A percentile compares a stretch with the other conserved stretches of the same genome.
These are phyloP conservation scores for Spizellomyces punctatus DNA, from an alignment of 192 early-diverging fungal genomes.

Conservation along the genomic window DNA sequence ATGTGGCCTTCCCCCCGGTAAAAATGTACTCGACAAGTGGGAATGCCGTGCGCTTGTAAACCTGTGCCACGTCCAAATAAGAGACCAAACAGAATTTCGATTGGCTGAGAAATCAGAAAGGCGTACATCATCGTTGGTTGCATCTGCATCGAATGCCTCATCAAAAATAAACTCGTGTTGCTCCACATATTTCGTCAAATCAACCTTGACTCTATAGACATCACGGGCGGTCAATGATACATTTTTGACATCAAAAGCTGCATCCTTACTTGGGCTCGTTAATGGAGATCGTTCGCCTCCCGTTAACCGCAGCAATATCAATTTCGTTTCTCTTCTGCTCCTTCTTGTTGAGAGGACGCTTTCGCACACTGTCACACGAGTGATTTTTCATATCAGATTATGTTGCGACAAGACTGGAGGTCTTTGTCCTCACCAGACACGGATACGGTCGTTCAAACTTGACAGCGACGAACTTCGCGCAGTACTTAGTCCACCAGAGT, in stretches of 20 bases:
- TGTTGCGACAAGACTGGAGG: too few species aligned
- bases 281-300: constrained; percentile 75
- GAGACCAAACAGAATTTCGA: neutral
- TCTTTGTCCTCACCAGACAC: constrained; percentile 59
- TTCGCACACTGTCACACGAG: constrained; percentile 75
- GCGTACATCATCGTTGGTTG: constrained; percentile 76
- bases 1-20: constrained; percentile 93
- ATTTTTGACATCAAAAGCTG: neutral
- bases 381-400: too few species aligned
- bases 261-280: constrained; percentile 88
- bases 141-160: constrained; percentile 88
- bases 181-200: constrained; percentile 94
- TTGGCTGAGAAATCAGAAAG: neutral
- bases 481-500: constrained; percentile 20
- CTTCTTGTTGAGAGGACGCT: constrained; percentile 89
- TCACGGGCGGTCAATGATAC: neutral
- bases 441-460: constrained; percentile 82
- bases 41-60: constrained; percentile 88
- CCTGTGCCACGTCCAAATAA: constrained; percentile 31
- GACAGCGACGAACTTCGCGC: constrained; percentile 29
- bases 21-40: constrained; percentile 96
- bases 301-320: constrained; percentile 75
- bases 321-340: constrained; percentile 79
- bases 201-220: constrained; percentile 77
- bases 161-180: constrained; percentile 94